A percentile compares a stretch with the other conserved stretches of the same genome.
phyloP scores from a whole-genome alignment of 192 early-diverging fungal species.

The Backusella mclennaniae region DNA sequence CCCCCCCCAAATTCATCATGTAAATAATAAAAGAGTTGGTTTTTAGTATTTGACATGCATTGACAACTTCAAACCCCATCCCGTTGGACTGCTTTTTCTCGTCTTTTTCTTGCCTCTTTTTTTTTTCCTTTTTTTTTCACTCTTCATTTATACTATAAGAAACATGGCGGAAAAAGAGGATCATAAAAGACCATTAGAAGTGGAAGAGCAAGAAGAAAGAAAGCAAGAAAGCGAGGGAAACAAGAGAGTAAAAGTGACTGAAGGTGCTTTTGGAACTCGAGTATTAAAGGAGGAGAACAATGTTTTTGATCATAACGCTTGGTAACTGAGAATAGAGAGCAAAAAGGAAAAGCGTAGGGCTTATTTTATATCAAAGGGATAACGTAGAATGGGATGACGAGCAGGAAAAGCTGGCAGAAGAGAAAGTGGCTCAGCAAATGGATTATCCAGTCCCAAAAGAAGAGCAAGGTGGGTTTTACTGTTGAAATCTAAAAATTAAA shows the following conservation, averaged over 20 bases:
- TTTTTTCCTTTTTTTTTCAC: not conserved
- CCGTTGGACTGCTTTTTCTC: not conserved
- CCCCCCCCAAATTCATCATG: not conserved
- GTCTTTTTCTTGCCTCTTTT: not conserved
- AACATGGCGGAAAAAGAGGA: conserved; percentile 13
- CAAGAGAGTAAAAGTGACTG: not conserved
- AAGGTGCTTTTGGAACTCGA: conserved; percentile 70
- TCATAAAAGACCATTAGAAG: conserved; percentile 30
- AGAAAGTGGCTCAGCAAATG: conserved; percentile 73
- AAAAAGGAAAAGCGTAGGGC: not conserved
- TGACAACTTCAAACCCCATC: not conserved
- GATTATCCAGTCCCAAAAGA: conserved; percentile 66
- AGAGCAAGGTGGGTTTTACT: conserved; percentile 40
- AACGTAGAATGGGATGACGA: conserved; percentile 89
- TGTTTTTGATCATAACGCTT: conserved; percentile 92
- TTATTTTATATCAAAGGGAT: conserved; percentile 63
- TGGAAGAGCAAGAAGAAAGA: conserved; percentile 12
- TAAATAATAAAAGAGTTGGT: not conserved
- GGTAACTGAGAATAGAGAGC: conserved; percentile 49
- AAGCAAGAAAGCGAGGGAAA: not conserved
- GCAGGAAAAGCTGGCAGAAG: conserved; percentile 74
- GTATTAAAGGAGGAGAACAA: conserved; percentile 67
- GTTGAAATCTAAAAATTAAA: not conserved
- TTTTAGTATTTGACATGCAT: not conserved
- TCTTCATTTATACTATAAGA: not conserved